A percentile compares a stretch with the other conserved stretches of the same genome.
Conservation (phyloP, 2,329 filamentous ascomycete species). For the Corinectria fuckeliana region DNA sequence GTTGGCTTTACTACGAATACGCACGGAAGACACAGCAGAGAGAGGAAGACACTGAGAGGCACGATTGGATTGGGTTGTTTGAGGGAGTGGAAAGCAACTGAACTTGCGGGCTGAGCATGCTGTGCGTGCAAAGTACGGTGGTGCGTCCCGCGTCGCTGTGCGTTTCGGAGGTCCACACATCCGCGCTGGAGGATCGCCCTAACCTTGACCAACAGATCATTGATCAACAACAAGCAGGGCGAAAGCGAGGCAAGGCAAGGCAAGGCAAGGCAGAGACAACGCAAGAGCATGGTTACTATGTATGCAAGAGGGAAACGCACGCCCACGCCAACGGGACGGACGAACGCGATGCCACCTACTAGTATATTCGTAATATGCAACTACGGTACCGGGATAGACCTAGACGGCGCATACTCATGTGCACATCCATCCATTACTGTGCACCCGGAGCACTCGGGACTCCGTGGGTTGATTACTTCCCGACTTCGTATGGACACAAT, state of each 20-base stretch:
- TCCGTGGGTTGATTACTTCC: too few relatives aligned
- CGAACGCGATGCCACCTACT: background rate
- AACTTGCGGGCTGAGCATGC: conserved; percentile 14
- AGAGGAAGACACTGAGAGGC: background rate
- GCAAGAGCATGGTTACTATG: too few relatives aligned
- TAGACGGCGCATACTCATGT: background rate
- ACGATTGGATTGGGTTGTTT: background rate
- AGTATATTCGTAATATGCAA: background rate
- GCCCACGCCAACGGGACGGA: background rate
- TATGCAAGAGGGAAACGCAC: background rate
- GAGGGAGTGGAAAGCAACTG: too few relatives aligned
- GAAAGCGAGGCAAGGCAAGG: background rate
- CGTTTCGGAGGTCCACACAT: conserved; percentile 1
- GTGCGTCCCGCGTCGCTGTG: conserved; percentile 5
- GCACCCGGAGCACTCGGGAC: conserved; percentile 13
- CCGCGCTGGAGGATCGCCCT: background rate
- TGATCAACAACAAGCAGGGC: background rate
- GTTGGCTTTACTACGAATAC: background rate
- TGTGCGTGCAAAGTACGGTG: conserved; percentile 5
- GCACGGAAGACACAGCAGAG: background rate
- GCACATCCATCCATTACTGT: background rate
- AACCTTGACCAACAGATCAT: background rate
- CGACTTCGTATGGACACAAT: background rate
- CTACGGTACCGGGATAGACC: background rate
- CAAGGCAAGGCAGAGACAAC: background rate